phyloP scores from a whole-genome alignment of 2,329 filamentous ascomycete species.

The Leptographium flavum region DNA sequence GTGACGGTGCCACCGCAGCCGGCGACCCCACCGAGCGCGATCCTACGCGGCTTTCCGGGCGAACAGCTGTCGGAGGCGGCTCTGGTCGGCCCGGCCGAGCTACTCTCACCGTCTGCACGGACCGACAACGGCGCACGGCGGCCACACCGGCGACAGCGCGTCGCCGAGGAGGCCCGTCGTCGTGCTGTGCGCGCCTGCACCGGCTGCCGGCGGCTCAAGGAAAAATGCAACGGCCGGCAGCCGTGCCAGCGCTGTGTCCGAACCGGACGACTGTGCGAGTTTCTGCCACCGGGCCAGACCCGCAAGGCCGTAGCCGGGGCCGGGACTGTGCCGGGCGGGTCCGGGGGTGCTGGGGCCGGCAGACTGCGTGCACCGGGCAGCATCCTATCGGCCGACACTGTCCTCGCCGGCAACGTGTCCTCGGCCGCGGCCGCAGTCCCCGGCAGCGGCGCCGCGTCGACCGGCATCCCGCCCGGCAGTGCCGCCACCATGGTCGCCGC shows the following conservation, averaged over 20 bases:
- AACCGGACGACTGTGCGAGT: conserved; percentile 10
- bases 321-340: neutral
- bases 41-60: neutral
- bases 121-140: neutral
- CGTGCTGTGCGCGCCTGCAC: conserved; percentile 4
- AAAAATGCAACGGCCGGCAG: conserved; percentile 12
- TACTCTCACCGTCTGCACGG: neutral
- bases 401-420: too few relatives aligned
- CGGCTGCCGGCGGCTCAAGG: conserved; percentile 11
- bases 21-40: neutral
- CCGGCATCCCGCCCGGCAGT: too few relatives aligned
- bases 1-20: neutral
- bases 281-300: conserved; percentile 16
- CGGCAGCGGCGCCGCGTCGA: neutral
- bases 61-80: neutral
- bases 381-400: too few relatives aligned
- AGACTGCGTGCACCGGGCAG: too few relatives aligned
- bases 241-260: conserved; percentile 10
- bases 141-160: conserved; percentile 1
- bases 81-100: neutral
- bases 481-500: too few relatives aligned
- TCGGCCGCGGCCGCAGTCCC: neutral
- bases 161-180: conserved; percentile 2
- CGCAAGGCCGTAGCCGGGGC: neutral
- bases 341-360: neutral